Evolutionary conservation across 352 stramenopile genomes (phyloP).

Genomic region (Globisporangium perplexum): DNA sequence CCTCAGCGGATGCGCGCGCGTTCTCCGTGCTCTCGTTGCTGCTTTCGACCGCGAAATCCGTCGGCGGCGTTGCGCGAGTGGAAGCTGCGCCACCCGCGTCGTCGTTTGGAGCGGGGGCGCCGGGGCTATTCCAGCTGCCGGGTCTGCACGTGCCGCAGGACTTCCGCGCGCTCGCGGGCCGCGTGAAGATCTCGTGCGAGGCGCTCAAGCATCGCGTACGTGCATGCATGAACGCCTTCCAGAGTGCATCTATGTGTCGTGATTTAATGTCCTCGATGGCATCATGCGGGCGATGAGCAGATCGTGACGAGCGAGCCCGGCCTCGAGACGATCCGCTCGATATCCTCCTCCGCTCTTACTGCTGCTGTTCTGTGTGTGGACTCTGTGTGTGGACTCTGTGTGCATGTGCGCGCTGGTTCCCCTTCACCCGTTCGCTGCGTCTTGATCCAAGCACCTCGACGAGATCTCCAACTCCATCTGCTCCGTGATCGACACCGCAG

Average conservation of each 20-base stretch:
- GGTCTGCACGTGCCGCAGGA: conserved; percentile 51
- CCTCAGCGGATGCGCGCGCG: conserved; percentile 1
- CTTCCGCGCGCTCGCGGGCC: conserved; percentile 47
- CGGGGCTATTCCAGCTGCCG: conserved; percentile 68
- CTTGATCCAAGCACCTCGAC: conserved; percentile 62
- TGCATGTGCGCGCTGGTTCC: conserved; percentile 4
- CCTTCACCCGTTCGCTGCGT: conserved; percentile 1
- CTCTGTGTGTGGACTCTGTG: not conserved
- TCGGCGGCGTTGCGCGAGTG: not conserved
- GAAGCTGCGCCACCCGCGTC: not conserved
- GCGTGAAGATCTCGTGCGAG: conserved; percentile 53
- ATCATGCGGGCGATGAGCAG: conserved; percentile 19
- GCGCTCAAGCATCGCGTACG: conserved; percentile 51
- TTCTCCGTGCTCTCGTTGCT: conserved; percentile 14
- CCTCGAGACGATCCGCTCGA: conserved; percentile 57
- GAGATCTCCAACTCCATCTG: conserved; percentile 94
- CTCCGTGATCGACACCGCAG: conserved; percentile 94
- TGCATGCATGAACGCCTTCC: not conserved
- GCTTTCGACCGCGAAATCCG: conserved; percentile 1
- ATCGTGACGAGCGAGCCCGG: conserved; percentile 47
- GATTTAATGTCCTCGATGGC: not conserved
- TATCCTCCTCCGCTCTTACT: conserved; percentile 22
- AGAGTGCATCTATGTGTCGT: not conserved
- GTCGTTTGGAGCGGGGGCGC: conserved; percentile 9
- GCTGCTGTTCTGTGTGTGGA: not conserved